phyloP scores from a whole-genome alignment of 345 rosid genomes.

The Tarenaya hassleriana region DNA sequence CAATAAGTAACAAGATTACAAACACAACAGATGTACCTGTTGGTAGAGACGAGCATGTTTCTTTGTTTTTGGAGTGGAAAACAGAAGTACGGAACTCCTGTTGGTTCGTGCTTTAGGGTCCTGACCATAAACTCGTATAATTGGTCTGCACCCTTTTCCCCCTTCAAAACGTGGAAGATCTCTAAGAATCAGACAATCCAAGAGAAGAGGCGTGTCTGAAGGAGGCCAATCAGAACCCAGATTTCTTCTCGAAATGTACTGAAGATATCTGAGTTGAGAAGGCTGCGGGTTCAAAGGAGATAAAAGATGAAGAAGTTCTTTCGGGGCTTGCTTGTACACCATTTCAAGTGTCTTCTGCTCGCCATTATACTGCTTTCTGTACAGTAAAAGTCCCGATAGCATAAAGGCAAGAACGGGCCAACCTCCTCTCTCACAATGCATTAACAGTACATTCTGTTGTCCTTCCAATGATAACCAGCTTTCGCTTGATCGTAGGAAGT shows the following conservation, averaged over 20 bases:
- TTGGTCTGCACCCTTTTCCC: slow-evolving; percentile 61
- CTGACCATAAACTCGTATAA: slow-evolving; percentile 63
- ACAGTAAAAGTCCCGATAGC: slow-evolving; percentile 70
- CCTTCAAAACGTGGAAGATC: slow-evolving; percentile 50
- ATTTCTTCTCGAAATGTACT: slow-evolving; percentile 77
- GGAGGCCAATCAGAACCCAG: slow-evolving; percentile 74
- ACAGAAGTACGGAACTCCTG: slow-evolving; percentile 59
- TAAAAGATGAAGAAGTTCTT: slow-evolving; percentile 56
- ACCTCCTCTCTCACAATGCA: slow-evolving; percentile 80
- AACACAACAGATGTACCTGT: too few relatives aligned
- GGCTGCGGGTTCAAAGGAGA: slow-evolving; percentile 67
- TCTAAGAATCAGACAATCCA: slow-evolving; percentile 67
- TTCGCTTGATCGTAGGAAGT: slow-evolving; percentile 81
- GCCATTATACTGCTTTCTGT: slow-evolving; percentile 54
- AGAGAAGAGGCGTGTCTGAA: slow-evolving; percentile 56
- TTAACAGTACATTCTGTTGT: slow-evolving; percentile 69
- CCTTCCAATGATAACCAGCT: slow-evolving; percentile 76
- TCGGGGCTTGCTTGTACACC: slow-evolving; percentile 81
- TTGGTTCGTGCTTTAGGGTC: too few relatives aligned
- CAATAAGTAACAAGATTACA: too few relatives aligned
- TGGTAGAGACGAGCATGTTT: slow-evolving; percentile 64
- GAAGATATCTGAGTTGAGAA: slow-evolving; percentile 78
- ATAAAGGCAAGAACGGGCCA: slow-evolving; percentile 84
- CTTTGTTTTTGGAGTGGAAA: slow-evolving; percentile 61
- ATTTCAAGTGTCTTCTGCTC: slow-evolving; percentile 84